Evolutionary conservation across 768 basidiomycete genomes (phyloP).

Genomic region (Pleurotus giganteus): DNA sequence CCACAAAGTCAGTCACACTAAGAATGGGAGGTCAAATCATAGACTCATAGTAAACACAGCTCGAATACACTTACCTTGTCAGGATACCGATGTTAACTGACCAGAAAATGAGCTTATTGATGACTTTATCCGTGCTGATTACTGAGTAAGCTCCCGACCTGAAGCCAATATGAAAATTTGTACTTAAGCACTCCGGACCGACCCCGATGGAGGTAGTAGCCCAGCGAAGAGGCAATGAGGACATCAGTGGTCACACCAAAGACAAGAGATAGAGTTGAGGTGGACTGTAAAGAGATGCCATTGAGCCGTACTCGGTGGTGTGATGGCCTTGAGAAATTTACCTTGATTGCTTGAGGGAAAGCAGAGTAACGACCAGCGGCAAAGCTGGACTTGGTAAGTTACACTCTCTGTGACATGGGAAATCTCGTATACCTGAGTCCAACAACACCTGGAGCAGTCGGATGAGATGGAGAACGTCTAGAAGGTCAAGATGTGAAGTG

Average conservation of each 20-base stretch:
- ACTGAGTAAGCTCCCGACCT: no score
- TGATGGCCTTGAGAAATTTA: no score
- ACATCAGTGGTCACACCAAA: not conserved
- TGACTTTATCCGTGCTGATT: not conserved
- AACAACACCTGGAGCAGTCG: no score
- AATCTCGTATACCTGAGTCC: no score
- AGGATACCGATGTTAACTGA: not conserved
- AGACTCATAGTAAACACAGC: no score
- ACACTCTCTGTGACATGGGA: no score
- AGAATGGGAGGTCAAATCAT: not conserved
- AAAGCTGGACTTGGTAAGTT: not conserved
- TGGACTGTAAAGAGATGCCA: not conserved
- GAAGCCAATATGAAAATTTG: no score
- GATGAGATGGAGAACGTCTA: not conserved
- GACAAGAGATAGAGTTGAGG: not conserved
- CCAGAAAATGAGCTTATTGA: conserved; percentile 2
- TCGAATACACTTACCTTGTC: not conserved
- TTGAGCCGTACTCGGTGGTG: not conserved
- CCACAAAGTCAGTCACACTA: not conserved
- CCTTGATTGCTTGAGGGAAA: not conserved
- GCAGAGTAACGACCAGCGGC: not conserved
- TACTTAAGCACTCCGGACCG: not conserved
- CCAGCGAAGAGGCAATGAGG: not conserved
- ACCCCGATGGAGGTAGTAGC: not conserved
- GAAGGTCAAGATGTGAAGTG: not conserved